Evolutionary conservation across 495 filamentous ascomycete species (phyloP), one percentile per base, ranked within the genome.

Genomic region (Trichocladium antarcticum): DNA sequence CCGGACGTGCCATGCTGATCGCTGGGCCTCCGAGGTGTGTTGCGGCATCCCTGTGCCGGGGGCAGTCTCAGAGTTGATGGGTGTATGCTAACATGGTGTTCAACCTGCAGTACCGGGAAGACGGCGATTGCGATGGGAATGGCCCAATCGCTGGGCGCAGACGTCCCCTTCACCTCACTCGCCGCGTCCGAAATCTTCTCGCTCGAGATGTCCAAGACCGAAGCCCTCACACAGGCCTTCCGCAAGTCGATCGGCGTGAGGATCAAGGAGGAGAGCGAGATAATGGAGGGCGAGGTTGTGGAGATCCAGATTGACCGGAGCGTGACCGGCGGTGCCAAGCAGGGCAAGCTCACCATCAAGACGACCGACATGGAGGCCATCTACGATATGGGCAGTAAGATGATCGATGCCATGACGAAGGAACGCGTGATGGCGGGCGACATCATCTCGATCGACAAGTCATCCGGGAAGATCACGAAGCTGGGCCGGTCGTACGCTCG

Each of bases 331-430:
- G 84, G 85, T 66, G 89, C 87, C 64, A 96, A 95, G 74, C 89
- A 95, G 76, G 92, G 92, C 56, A 99, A 97, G 67, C 84, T 99
- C 54, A 99, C 92, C 8, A 95, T 99, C 68, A 99, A 97, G 67
- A 99, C 92, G 16, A 95, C 90, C 56, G 93, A 99, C 62, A 99
- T 99, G 92, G 92, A 99, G 68, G 95, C 92, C 16, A 87, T 97
- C 57, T 98, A 96, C 74, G 92, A 98, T 56, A 92, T 98, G 87
- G 92, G 92, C 35, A 89, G 83, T 45, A 96, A 97, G 69, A 96
- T 97, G 93, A 96, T 99, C 54, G 93, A 99, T 57, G 84, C 88
- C 35, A 95, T 99, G 84, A 94, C 87, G 50, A 96, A 96, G 68
- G 92, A 99, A 72, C 88, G 90, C 46, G 87, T 99, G 37, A 94